Base-by-base conservation (phyloP, 208 protist genomes). In the Acanthamoeba healyi region DNA sequence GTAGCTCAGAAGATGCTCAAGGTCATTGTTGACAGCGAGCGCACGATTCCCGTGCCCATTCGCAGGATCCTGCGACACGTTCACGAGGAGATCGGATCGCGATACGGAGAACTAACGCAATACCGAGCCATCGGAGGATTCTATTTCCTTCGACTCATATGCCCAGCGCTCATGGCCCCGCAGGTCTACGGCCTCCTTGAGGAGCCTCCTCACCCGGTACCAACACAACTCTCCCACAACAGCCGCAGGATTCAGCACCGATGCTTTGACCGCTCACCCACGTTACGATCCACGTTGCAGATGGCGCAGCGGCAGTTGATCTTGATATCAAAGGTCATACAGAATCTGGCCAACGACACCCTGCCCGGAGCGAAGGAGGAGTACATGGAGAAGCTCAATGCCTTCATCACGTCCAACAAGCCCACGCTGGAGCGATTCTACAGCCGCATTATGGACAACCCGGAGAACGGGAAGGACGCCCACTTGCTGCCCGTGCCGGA, bases 331-430 rank as follows among this genome's bases (percentile, higher is more conserved):
- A 94, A 94, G 40, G 74, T 86, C 5, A 49, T 94, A 2, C 90
- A 94, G 42, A 94, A 94, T 17, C 90, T 94, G 58, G 90, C 90
- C 56, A 94, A 94, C 38, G 46, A 87, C 74, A 94, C 90, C 0
- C 2, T 94, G 26, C 90, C 90, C 32, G 90, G 90, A 10, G 56
- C 36, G 1, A 94, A 94, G 51, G 90, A 94, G 54, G 63, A 94
- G 9, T 94, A 94, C 89, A 94, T 94, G 89, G 89, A 94, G 65
- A 74, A 81, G 51, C 67, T 94, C 32, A 94, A 94, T 51, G 65
- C 44, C n/a, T 86, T 86, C 26, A 86, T 86, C 40, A 86, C 77
- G 0, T 61, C 77, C 4, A 86, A 86, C 77, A 86, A 86, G 77
- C 77, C 77, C 40, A 86, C 44, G 17, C 42, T 86, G 19, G 77